Evolutionary conservation across 2,329 filamentous ascomycete species (phyloP).

Genomic region (Fusarium xyrophilum): DNA sequence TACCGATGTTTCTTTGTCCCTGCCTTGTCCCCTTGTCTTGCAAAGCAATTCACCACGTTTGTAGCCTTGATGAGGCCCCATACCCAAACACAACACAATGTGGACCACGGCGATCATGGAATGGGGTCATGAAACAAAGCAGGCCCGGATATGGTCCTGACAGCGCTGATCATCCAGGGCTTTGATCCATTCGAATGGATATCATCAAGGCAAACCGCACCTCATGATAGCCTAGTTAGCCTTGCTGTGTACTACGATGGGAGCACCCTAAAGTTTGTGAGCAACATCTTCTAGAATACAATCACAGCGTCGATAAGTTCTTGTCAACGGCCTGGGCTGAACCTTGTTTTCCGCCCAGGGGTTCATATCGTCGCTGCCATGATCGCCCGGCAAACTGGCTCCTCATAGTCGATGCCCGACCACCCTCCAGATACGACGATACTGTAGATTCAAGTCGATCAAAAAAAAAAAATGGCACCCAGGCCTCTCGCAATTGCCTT

Average conservation of each 20-base stretch:
- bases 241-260: background rate
- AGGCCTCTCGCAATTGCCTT: background rate
- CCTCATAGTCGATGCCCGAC: background rate
- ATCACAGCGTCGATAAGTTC: background rate
- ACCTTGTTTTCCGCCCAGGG: background rate
- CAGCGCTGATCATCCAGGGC: slow-evolving; percentile 22
- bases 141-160: slow-evolving; percentile 5
- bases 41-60: background rate
- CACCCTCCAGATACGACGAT: background rate
- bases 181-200: background rate
- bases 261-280: background rate
- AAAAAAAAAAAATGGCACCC: too few relatives aligned
- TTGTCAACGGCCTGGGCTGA: background rate
- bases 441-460: background rate
- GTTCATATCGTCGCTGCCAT: background rate
- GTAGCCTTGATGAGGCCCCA: background rate
- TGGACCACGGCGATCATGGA: slow-evolving; percentile 22
- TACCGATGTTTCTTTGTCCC: background rate
- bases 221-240: background rate
- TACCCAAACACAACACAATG: background rate
- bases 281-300: background rate
- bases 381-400: background rate
- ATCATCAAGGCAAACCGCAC: background rate
- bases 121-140: slow-evolving; percentile 16
- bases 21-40: background rate